Evolutionary conservation across 164 flowering plant genomes (phyloP), one percentile per base, ranked within the genome.

Genomic region (Brasenia schreberi): DNA sequence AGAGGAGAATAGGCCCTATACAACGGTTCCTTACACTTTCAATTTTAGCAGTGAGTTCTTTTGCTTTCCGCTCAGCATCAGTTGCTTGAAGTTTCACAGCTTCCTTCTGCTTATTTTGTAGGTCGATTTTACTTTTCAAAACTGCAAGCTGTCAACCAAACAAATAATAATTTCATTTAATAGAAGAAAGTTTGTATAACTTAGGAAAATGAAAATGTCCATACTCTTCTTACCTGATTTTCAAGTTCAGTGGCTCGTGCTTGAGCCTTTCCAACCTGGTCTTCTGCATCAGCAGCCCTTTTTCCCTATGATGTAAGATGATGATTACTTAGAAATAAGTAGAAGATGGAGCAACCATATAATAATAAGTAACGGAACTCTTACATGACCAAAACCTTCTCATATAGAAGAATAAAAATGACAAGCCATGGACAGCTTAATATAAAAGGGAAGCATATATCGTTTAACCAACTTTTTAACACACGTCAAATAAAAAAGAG

Each of bases 221-320:
- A 45, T 1, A 52, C 7, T 10, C 59, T 17, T 53, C 61, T 7
- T 14, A 87, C 98, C 90, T 87, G 87, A 70, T 83, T 86, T 81
- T 90, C 91, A 67, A 95, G 78, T 70, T 92, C 97, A 64, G 44
- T 76, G 64, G 85, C 87, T 42, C 86, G 87, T 66, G 97, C 88
- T 76, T 84, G 84, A 65, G 92, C 97, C 81, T 87, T 88, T 11
- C 84, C 85, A 18, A 85, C 75, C 77, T 72, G 76, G 77, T 85
- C 84, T 70, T 77, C 81, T 67, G 76, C 81, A 75, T 82, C 88
- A 23, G 80, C 68, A 18, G 83, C 95, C 69, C 83, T 88, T 45
- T 45, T 45, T 73, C 76, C 75, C 99, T 94, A 42, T 42, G 42
- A 70, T 39, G 52, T 3, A 60, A 53, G 52, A 60, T 45, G 52